Base-by-base conservation (phyloP, 2,329 filamentous ascomycete genomes). In the Aspergillus aculeatus region DNA sequence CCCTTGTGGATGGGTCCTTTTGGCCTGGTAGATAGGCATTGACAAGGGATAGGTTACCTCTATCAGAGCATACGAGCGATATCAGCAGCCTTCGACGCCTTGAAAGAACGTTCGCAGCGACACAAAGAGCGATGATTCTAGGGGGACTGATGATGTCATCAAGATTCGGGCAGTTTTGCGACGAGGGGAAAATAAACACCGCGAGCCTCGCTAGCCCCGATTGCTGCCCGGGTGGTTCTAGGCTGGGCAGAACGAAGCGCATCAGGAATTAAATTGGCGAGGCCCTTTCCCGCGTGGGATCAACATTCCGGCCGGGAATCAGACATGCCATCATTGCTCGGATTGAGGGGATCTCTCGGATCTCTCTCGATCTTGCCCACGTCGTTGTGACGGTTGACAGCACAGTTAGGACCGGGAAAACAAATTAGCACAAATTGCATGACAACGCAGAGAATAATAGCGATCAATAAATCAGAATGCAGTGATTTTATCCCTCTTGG, bases 81-180 rank as follows among this genome's bases (percentile, higher is more conserved):
- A n/a, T 72, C 73, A 11, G 58, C 64, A 35, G 72, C 71, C 5
- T 62, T 76, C 41, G 66, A 68, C 47, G 60, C 54, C 26, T 57
- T 73, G 55, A 67, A 67, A 7, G 54, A 53, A 38, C 61, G 60
- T 49, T 57, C 64, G 29, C 61, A 58, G 50, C 53, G 59, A 21
- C 66, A 64, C 19, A 77, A 77, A 61, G 53, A 62, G 41, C 66
- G 70, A 55, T 76, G 48, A 61, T 23, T n/a, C 24, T 31, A 11
- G 9, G 5, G 4, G 23, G n/a, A n/a, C 24, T 14, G 16, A 55
- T 55, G 44, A 55, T 55, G 53, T 55, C 53, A 55, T 48, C 19
- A 4, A 7, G 44, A 48, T 19, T 41, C 11, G 41, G 44, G 44
- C 44, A 26, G 23, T 29, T 19, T 55, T 29, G 11, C 23, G 41